Conservation (phyloP, 106 monocot genomes). For the Agapanthus africanus region DNA sequence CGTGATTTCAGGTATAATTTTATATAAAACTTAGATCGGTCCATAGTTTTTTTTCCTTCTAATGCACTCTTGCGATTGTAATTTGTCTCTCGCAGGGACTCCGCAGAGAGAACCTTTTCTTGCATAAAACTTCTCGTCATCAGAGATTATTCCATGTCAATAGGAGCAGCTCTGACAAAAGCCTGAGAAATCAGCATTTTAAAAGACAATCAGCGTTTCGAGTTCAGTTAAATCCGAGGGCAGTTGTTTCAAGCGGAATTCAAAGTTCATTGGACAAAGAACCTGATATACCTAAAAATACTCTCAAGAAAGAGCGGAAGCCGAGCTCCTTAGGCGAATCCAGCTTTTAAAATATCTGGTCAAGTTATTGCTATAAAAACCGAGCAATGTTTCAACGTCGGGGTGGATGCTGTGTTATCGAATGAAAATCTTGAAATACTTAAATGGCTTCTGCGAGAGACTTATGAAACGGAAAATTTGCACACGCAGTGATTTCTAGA, state of each 20-base stretch:
- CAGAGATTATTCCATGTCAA: background rate
- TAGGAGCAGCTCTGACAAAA: background rate
- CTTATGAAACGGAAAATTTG: slow-evolving; percentile 85
- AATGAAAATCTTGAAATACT: slow-evolving; percentile 60
- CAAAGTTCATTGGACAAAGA: too few relatives aligned
- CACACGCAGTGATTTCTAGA: slow-evolving; percentile 48
- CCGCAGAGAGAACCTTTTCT: background rate
- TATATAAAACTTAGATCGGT: background rate
- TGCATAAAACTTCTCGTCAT: background rate
- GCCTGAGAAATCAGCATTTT: background rate
- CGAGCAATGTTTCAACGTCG: slow-evolving; percentile 93
- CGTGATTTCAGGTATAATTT: slow-evolving; percentile 4
- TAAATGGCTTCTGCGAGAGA: slow-evolving; percentile 79
- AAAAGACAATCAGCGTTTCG: background rate
- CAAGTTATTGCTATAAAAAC: slow-evolving; percentile 48
- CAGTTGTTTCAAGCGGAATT: too few relatives aligned
- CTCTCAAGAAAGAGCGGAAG: slow-evolving; percentile 57
- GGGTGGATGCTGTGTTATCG: slow-evolving; percentile 31
- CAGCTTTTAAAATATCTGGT: slow-evolving; percentile 64
- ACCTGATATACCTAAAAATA: too few relatives aligned
- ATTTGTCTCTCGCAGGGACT: background rate
- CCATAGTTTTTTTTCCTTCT: background rate
- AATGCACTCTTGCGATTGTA: background rate
- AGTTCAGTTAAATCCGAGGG: too few relatives aligned
- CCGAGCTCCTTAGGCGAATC: slow-evolving; percentile 60